Evolutionary conservation across 2,329 filamentous ascomycete genomes (phyloP).

Genomic region (Cladophialophora exuberans): DNA sequence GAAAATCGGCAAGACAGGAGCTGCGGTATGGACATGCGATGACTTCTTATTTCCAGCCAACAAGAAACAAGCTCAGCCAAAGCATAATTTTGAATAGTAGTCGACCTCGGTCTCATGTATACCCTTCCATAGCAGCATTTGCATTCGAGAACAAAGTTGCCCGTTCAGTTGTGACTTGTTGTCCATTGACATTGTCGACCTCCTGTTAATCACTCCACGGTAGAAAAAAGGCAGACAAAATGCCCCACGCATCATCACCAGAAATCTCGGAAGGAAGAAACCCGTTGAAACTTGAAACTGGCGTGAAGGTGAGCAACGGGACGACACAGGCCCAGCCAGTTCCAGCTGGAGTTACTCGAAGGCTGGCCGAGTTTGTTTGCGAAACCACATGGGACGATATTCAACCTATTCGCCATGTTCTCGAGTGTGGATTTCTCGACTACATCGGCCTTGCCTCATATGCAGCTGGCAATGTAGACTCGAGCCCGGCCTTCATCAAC

Average conservation of each 20-base stretch:
- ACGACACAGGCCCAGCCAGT: not conserved
- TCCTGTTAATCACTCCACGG: too few species aligned
- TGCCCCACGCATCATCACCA: not conserved
- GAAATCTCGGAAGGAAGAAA: not conserved
- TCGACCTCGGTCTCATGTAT: too few species aligned
- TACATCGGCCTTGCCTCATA: constrained; percentile 5
- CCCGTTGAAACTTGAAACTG: not conserved
- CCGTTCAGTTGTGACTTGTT: too few species aligned
- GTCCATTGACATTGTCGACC: too few species aligned
- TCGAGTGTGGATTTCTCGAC: not conserved
- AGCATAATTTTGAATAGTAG: too few species aligned
- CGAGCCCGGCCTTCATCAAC: constrained; percentile 15
- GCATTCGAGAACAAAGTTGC: too few species aligned
- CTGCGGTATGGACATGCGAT: too few species aligned
- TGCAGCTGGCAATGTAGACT: constrained; percentile 3
- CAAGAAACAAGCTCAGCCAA: too few species aligned
- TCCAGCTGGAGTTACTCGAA: not conserved
- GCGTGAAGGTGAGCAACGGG: not conserved
- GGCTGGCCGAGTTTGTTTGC: constrained; percentile 1
- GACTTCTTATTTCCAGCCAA: too few species aligned
- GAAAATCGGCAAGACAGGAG: too few species aligned
- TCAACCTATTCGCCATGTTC: not conserved
- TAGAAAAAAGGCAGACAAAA: too few species aligned
- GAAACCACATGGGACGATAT: not conserved
- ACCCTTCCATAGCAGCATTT: too few species aligned